Evolutionary conservation across 257 asterid genomes (phyloP).

Genomic region (Nicotiana tabacum): DNA sequence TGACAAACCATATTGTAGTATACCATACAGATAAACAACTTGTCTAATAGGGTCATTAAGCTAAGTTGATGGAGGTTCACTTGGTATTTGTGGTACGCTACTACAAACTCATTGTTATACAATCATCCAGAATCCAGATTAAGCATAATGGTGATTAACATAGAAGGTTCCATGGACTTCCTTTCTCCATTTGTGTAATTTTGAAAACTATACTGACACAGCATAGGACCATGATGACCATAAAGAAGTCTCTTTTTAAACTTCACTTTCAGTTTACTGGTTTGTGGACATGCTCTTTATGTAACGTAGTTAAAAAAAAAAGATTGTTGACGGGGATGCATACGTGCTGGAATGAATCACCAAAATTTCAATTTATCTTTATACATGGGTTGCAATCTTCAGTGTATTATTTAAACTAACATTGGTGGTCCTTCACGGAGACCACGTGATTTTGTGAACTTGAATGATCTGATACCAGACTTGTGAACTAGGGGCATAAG

Average conservation of each 20-base stretch:
- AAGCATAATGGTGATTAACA: background rate
- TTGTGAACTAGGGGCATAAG: background rate
- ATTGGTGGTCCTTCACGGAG: background rate
- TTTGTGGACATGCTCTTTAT: background rate
- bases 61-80: background rate
- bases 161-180: background rate
- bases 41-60: background rate
- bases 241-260: background rate
- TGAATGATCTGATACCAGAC: background rate
- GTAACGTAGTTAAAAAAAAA: background rate
- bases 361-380: background rate
- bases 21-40: background rate
- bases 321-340: background rate
- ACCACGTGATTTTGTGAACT: background rate
- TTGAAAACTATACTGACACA: background rate
- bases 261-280: background rate
- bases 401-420: background rate
- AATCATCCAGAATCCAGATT: background rate
- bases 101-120: background rate
- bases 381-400: background rate
- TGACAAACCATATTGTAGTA: background rate
- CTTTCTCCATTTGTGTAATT: background rate
- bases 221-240: conserved; percentile 7
- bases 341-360: background rate
- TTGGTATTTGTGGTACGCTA: background rate